Percentiles rank a stretch among this genome's conserved stretches.
These are phyloP conservation scores for Podospora anserina DNA, from an alignment of 495 filamentous ascomycete genomes.

Conservation along the genomic window DNA sequence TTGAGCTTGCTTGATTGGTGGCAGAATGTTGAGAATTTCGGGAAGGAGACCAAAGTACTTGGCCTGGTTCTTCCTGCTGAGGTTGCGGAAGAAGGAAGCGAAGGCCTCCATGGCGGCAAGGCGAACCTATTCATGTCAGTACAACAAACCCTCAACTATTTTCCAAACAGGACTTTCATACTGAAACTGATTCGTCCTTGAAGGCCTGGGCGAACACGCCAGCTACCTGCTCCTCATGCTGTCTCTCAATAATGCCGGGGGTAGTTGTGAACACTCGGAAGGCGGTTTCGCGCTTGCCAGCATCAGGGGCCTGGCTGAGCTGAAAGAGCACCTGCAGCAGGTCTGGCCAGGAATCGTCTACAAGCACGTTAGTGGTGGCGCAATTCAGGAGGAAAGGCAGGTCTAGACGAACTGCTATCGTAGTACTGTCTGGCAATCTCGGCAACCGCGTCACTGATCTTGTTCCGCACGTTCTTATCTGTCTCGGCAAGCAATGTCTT, in stretches of 20 bases:
- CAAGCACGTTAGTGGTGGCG: conserved; percentile 26
- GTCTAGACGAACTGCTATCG: conserved; percentile 69
- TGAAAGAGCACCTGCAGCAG: conserved; percentile 80
- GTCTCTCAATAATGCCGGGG: conserved; percentile 92
- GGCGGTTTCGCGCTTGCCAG: conserved; percentile 79
- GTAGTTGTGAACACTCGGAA: conserved; percentile 94
- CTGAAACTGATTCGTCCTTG: conserved; percentile 76
- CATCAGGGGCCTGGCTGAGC: conserved; percentile 77
- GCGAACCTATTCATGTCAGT: conserved; percentile 56
- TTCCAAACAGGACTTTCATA: conserved; percentile 43
- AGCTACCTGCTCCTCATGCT: conserved; percentile 83
- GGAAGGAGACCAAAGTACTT: conserved; percentile 86
- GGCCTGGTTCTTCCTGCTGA: conserved; percentile 77
- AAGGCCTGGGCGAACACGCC: conserved; percentile 86
- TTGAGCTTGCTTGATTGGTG: conserved; percentile 82
- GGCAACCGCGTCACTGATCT: conserved; percentile 93
- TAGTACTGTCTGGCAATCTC: conserved; percentile 93
- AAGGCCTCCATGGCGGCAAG: conserved; percentile 96
- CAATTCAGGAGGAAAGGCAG: background rate
- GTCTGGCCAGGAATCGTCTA: conserved; percentile 87
- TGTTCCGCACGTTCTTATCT: conserved; percentile 73
- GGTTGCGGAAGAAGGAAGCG: conserved; percentile 86
- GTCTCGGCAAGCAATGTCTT: conserved; percentile 69
- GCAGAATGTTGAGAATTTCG: conserved; percentile 86
- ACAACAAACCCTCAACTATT: conserved; percentile 10